phyloP scores from a whole-genome alignment of 345 rosid species.

The Hypericum perforatum region DNA sequence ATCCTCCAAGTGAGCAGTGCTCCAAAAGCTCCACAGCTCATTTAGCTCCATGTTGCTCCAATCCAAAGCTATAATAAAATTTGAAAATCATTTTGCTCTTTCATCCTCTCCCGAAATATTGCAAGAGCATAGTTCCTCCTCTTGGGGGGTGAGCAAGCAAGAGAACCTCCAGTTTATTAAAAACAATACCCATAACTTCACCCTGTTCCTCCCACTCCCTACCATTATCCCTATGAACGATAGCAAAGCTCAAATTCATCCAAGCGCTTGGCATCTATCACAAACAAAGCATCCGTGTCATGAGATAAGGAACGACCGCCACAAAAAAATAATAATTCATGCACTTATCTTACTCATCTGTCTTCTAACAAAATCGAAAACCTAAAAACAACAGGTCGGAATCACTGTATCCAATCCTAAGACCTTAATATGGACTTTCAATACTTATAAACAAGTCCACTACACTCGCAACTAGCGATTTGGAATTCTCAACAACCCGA shows the following conservation, averaged over 20 bases:
- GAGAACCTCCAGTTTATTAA: slow-evolving; percentile 59
- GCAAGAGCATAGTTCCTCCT: slow-evolving; percentile 45
- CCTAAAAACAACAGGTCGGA: background rate
- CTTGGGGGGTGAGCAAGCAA: slow-evolving; percentile 63
- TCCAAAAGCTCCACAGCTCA: slow-evolving; percentile 84
- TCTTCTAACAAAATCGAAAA: slow-evolving; percentile 20
- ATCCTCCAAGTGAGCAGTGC: slow-evolving; percentile 81
- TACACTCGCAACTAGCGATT: too few relatives aligned
- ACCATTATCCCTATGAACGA: slow-evolving; percentile 55
- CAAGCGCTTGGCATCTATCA: slow-evolving; percentile 97
- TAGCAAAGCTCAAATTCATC: slow-evolving; percentile 81
- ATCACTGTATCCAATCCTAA: background rate
- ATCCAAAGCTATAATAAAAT: slow-evolving; percentile 54
- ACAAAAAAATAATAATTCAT: slow-evolving; percentile 42
- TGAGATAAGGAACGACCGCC: slow-evolving; percentile 49
- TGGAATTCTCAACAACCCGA: too few relatives aligned
- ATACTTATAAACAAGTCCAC: too few relatives aligned
- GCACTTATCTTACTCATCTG: slow-evolving; percentile 51
- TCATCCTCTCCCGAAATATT: slow-evolving; percentile 45
- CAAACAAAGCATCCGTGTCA: slow-evolving; percentile 87
- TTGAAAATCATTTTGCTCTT: slow-evolving; percentile 48
- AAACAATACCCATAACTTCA: slow-evolving; percentile 54
- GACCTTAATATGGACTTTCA: too few relatives aligned
- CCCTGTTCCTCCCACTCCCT: slow-evolving; percentile 84
- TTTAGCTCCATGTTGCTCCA: slow-evolving; percentile 71